Conservation (phyloP, 768 basidiomycete species). For the Mycena kentingensis region DNA sequence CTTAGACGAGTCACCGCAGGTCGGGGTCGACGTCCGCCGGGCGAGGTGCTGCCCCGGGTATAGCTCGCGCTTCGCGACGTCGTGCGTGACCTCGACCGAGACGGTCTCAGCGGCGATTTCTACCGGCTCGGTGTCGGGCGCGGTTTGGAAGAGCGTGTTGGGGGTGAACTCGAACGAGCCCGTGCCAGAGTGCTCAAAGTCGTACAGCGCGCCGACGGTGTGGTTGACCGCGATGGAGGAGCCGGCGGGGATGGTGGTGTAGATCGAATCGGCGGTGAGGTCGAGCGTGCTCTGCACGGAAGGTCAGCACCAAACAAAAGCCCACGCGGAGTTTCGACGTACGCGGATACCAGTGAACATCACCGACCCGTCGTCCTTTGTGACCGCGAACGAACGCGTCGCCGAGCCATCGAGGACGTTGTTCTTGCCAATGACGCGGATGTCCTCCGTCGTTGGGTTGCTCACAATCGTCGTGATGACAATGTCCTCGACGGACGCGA, state of each 20-base stretch:
- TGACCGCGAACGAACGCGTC: constrained; percentile 12
- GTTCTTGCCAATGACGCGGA: constrained; percentile 19
- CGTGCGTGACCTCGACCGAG: constrained; percentile 8
- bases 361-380: constrained; percentile 18
- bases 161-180: constrained; percentile 14
- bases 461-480: constrained; percentile 15
- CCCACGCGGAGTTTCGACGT: too few species aligned
- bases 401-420: constrained; percentile 15
- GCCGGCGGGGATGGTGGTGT: constrained; percentile 19
- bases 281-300: constrained; percentile 7
- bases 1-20: constrained; percentile 4
- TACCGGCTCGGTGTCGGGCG: constrained; percentile 4
- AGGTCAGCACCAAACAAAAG: neutral
- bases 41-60: constrained; percentile 9
- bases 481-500: constrained; percentile 12
- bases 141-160: constrained; percentile 9
- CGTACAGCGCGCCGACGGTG: constrained; percentile 14
- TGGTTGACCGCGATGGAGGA: constrained; percentile 19
- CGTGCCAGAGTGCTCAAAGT: constrained; percentile 12
- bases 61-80: constrained; percentile 11
- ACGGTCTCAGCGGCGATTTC: constrained; percentile 2
- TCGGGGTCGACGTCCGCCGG: constrained; percentile 9
- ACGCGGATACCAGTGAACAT: constrained; percentile 27
- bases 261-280: constrained; percentile 3
- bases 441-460: constrained; percentile 14